Evolutionary conservation across 139 green algal species (phyloP), one percentile per base, ranked within the genome.

Genomic region (Spirogloea muscicola): DNA sequence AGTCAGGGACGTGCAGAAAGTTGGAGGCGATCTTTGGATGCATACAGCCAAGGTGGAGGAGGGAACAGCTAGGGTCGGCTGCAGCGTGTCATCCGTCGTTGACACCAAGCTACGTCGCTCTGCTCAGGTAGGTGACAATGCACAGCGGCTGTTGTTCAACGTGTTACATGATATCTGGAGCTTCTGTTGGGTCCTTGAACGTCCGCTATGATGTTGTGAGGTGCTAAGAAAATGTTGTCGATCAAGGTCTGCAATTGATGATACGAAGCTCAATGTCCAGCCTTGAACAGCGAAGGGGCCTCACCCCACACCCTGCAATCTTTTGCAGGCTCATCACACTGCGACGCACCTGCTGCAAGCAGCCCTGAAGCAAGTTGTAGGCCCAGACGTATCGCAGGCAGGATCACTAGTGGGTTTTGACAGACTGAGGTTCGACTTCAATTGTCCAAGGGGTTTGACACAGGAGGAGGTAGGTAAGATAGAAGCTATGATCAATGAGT

Each of bases 261-360:
- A n/a, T n/a, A n/a, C n/a, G n/a, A n/a, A n/a, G n/a, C n/a, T n/a
- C n/a, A n/a, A n/a, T n/a, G n/a, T n/a, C n/a, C n/a, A n/a, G n/a
- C n/a, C n/a, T n/a, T n/a, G n/a, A n/a, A n/a, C n/a, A n/a, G n/a
- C n/a, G n/a, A n/a, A n/a, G n/a, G n/a, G n/a, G n/a, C n/a, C n/a
- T n/a, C n/a, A n/a, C n/a, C n/a, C n/a, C n/a, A n/a, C n/a, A n/a
- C n/a, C n/a, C n/a, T n/a, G n/a, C n/a, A n/a, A n/a, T 68, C 65
- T 44, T 65, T 27, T 0, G 9, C 61, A 77, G 21, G 67, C 65
- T 13, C 86, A 97, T 81, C 92, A 97, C 88, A 96, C 91, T 0
- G 90, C 92, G 27, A 97, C 92, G 0, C 92, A 97, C 84, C 86
- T 97, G 55, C 84, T 97, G 57, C 91, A 88, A 58, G 34, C 66